These are phyloP conservation scores for Cenchrus fungigraminus DNA, from an alignment of 176 grass and related monocot genomes.

Conservation along the genomic window DNA sequence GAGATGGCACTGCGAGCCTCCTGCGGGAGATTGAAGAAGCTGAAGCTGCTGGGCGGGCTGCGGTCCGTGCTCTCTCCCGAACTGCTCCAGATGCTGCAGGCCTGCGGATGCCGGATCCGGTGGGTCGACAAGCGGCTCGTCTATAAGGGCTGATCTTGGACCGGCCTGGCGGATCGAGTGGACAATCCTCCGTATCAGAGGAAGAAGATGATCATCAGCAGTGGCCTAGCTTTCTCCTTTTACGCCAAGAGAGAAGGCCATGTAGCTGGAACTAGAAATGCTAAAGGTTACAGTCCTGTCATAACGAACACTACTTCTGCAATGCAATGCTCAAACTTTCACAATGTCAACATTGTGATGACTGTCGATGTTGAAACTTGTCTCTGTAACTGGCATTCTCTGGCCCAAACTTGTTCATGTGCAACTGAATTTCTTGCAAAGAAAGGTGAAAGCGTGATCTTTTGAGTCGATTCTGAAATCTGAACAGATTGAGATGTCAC, in stretches of 20 bases:
- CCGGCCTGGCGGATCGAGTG: too few relatives aligned
- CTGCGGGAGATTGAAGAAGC: slow-evolving; percentile 69
- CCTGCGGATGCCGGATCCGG: slow-evolving; percentile 57
- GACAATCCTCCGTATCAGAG: neutral
- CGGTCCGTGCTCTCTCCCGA: slow-evolving; percentile 56
- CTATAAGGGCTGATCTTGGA: slow-evolving; percentile 16
- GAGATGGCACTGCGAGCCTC: slow-evolving; percentile 61
- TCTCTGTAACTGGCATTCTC: too few relatives aligned
- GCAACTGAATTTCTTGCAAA: too few relatives aligned
- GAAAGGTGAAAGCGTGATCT: too few relatives aligned
- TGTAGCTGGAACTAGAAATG: neutral
- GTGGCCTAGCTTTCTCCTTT: neutral
- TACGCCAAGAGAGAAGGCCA: neutral
- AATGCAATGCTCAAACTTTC: too few relatives aligned
- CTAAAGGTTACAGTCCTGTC: too few relatives aligned
- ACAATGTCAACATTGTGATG: too few relatives aligned
- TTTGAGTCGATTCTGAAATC: too few relatives aligned
- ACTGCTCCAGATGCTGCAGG: slow-evolving; percentile 59
- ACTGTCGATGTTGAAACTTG: too few relatives aligned
- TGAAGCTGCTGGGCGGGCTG: slow-evolving; percentile 64
- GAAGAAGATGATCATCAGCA: neutral
- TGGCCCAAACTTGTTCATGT: too few relatives aligned
- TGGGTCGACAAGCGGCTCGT: slow-evolving; percentile 61
- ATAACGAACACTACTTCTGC: too few relatives aligned
- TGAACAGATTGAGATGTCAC: too few relatives aligned